Conservation (phyloP, 768 basidiomycete species). For the Myochromella boudieri region DNA sequence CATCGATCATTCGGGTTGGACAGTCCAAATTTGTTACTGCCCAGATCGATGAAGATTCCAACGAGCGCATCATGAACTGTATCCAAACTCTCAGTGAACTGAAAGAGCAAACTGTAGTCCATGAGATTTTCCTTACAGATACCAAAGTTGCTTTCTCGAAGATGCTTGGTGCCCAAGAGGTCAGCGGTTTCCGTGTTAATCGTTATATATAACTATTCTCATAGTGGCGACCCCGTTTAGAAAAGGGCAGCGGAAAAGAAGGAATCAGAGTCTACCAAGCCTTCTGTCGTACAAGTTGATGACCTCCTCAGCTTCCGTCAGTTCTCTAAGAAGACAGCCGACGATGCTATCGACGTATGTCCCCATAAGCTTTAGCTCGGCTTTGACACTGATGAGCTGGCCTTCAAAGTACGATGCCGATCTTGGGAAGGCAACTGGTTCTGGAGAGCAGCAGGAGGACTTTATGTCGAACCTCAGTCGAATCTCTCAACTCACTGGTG, state of each 20-base stretch:
- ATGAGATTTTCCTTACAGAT: conserved; percentile 78
- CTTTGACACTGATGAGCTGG: too few species aligned
- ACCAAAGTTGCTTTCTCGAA: conserved; percentile 90
- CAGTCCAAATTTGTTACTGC: conserved; percentile 93
- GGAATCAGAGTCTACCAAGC: conserved; percentile 70
- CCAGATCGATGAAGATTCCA: conserved; percentile 98
- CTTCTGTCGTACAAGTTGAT: conserved; percentile 83
- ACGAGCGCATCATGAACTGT: conserved; percentile 94
- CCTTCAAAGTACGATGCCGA: conserved; percentile 78
- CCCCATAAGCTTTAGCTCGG: too few species aligned
- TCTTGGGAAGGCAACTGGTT: conserved; percentile 85
- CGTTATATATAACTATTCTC: not conserved
- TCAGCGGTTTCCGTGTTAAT: conserved; percentile 25
- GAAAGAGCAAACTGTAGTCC: conserved; percentile 51
- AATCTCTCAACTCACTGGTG: conserved; percentile 91
- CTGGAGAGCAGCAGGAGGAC: conserved; percentile 82
- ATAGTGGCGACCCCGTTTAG: conserved; percentile 32
- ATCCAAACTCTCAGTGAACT: conserved; percentile 90
- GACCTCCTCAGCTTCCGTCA: conserved; percentile 91
- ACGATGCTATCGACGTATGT: conserved; percentile 74
- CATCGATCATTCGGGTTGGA: conserved; percentile 93
- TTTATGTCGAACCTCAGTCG: conserved; percentile 92
- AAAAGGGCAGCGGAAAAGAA: conserved; percentile 92
- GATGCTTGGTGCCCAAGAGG: conserved; percentile 96
- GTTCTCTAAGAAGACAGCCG: conserved; percentile 88